Percentiles rank a stretch among this genome's conserved stretches.
These are phyloP conservation scores for Phytopythium cucurbitacearum DNA, from an alignment of 352 stramenopile genomes.

Conservation along the genomic window DNA sequence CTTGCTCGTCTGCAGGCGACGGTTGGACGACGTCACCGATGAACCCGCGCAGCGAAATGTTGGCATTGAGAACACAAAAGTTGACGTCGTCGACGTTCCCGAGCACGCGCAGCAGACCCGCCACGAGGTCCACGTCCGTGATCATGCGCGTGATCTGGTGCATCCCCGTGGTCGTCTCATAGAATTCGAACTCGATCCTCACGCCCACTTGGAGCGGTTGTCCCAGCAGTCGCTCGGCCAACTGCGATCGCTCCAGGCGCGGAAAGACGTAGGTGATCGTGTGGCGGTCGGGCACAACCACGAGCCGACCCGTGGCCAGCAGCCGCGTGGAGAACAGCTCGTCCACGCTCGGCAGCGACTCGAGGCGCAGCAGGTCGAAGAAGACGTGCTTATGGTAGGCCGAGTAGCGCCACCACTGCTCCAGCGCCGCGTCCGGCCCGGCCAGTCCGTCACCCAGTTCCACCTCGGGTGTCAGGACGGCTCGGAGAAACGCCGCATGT, in stretches of 20 bases:
- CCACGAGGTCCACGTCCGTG: constrained; percentile 25
- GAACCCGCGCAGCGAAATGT: too few species aligned
- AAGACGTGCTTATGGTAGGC: constrained; percentile 28
- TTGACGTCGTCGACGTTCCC: constrained; percentile 21
- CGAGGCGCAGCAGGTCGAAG: constrained; percentile 28
- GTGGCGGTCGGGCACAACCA: constrained; percentile 23
- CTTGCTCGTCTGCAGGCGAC: too few species aligned
- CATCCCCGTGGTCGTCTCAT: background rate
- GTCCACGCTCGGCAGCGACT: background rate
- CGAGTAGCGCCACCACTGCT: constrained; percentile 33
- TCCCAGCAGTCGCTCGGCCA: constrained; percentile 8
- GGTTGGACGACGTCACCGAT: too few species aligned
- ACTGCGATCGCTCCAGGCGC: constrained; percentile 23
- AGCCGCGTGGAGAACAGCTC: constrained; percentile 18
- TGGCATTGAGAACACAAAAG: too few species aligned
- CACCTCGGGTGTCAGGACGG: constrained; percentile 27
- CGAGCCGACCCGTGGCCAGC: constrained; percentile 16
- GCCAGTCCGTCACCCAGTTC: constrained; percentile 15
- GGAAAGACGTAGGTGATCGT: constrained; percentile 33
- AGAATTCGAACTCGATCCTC: background rate
- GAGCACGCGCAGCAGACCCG: constrained; percentile 15
- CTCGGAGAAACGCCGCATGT: constrained; percentile 34
- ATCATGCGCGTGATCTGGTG: constrained; percentile 16
- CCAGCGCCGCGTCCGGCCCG: constrained; percentile 17
- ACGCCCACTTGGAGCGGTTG: background rate